Percentiles rank a stretch among this genome's conserved stretches.
Conservation (phyloP, 169 alveolate genomes). For the Cryptosporidium parvum region DNA sequence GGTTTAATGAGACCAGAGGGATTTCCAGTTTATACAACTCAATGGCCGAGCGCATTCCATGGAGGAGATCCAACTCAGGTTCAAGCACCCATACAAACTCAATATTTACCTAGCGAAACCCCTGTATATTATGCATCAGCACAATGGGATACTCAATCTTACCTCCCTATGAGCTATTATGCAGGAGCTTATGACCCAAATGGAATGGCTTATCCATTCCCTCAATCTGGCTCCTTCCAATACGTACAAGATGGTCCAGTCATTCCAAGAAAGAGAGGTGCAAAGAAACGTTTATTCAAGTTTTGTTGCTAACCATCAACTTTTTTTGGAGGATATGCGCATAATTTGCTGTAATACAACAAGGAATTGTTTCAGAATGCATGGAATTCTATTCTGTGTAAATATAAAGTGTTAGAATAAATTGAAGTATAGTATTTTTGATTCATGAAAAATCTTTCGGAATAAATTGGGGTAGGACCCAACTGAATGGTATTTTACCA, state of each 20-base stretch:
- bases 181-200: constrained; percentile 69
- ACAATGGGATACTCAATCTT: constrained; percentile 73
- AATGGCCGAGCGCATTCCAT: constrained; percentile 72
- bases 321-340: background rate
- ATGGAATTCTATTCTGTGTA: background rate
- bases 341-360: background rate
- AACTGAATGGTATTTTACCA: background rate
- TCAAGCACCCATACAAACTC: constrained; percentile 66
- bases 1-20: constrained; percentile 67
- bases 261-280: constrained; percentile 64
- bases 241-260: constrained; percentile 64
- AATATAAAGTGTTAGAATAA: constrained; percentile 1
- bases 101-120: constrained; percentile 49
- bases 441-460: background rate
- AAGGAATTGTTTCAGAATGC: background rate
- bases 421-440: constrained; percentile 2
- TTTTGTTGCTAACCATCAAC: constrained; percentile 41
- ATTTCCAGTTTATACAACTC: constrained; percentile 63
- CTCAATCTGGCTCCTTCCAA: constrained; percentile 69
- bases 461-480: background rate
- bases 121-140: constrained; percentile 72
- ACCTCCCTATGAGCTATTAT: constrained; percentile 63
- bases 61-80: constrained; percentile 74
- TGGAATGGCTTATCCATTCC: constrained; percentile 35
- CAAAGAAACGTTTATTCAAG: constrained; percentile 62